A percentile compares a stretch with the other conserved stretches of the same genome.
These are phyloP conservation scores for Oryza glumipatula DNA, from an alignment of 176 grass and related monocot species.

Conservation along the genomic window DNA sequence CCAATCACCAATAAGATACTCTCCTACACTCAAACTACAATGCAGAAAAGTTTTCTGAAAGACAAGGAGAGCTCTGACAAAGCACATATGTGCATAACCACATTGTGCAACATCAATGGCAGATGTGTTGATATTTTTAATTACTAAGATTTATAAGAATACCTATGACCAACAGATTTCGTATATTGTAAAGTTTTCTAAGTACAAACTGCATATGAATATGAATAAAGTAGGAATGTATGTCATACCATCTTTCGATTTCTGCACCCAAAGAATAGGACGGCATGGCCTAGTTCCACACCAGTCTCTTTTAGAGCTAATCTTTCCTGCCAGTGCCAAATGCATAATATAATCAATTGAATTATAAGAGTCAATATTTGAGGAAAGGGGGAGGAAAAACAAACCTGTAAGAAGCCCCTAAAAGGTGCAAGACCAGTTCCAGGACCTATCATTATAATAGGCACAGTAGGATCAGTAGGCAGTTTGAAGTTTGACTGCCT, in stretches of 20 bases:
- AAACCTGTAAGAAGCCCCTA: slow-evolving; percentile 95
- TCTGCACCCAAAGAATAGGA: slow-evolving; percentile 98
- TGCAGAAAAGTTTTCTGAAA: background rate
- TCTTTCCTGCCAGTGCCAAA: slow-evolving; percentile 69
- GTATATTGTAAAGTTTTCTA: background rate
- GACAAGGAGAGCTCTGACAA: background rate
- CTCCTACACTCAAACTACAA: slow-evolving; percentile 22
- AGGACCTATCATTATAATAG: slow-evolving; percentile 95
- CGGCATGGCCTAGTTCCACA: slow-evolving; percentile 61
- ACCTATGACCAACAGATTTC: background rate
- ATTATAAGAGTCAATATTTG: background rate
- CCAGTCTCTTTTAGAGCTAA: slow-evolving; percentile 68
- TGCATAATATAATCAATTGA: background rate
- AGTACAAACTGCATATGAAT: background rate
- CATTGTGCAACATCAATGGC: background rate
- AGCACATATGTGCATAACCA: background rate
- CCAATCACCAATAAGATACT: background rate
- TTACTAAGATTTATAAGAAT: background rate
- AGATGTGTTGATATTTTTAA: background rate
- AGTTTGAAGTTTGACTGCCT: slow-evolving; percentile 97
- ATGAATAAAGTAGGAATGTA: slow-evolving; percentile 30
- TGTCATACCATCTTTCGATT: slow-evolving; percentile 80
- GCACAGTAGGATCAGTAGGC: slow-evolving; percentile 71
- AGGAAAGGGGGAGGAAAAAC: background rate
- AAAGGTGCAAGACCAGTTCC: slow-evolving; percentile 97